Conservation (phyloP, 2,329 filamentous ascomycete species). For the Nigrograna mackinnonii region DNA sequence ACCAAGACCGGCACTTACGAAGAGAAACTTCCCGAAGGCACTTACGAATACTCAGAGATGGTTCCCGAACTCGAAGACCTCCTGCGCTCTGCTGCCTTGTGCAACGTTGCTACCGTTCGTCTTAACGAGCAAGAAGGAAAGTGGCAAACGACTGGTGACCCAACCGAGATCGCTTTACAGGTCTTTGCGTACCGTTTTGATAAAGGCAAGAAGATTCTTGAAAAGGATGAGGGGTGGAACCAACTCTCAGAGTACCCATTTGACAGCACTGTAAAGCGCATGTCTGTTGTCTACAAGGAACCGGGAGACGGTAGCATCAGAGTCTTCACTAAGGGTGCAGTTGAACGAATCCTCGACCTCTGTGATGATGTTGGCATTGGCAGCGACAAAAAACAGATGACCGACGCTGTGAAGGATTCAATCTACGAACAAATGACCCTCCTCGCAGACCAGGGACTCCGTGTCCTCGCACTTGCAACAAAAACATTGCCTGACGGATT, state of each 20-base stretch:
- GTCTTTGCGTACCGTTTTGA: slow-evolving; percentile 23
- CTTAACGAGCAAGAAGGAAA: slow-evolving; percentile 41
- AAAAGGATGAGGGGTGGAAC: slow-evolving; percentile 10
- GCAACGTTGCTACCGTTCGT: slow-evolving; percentile 53
- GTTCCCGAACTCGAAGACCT: slow-evolving; percentile 18
- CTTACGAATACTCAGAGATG: slow-evolving; percentile 11
- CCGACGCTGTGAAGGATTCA: slow-evolving; percentile 11
- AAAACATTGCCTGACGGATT: slow-evolving; percentile 31
- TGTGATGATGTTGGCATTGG: slow-evolving; percentile 10
- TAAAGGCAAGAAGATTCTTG: slow-evolving; percentile 12
- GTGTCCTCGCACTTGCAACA: slow-evolving; percentile 19
- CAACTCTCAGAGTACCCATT: slow-evolving; percentile 21
- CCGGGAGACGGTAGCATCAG: slow-evolving; percentile 1
- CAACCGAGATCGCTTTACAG: slow-evolving; percentile 24
- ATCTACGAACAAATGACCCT: slow-evolving; percentile 14
- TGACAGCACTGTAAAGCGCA: slow-evolving; percentile 20
- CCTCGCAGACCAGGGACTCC: slow-evolving; percentile 20
- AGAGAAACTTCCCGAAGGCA: slow-evolving; percentile 5
- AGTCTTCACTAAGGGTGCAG: slow-evolving; percentile 22
- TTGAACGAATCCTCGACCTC: slow-evolving; percentile 18
- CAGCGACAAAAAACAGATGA: slow-evolving; percentile 3
- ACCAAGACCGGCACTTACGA: slow-evolving; percentile 5
- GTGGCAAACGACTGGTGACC: slow-evolving; percentile 24
- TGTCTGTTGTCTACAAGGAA: slow-evolving; percentile 18
- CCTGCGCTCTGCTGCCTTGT: slow-evolving; percentile 29